Evolutionary conservation across 306 rosid genomes (phyloP), one percentile per base, ranked within the genome.

Genomic region (Gynostemma pentaphyllum): DNA sequence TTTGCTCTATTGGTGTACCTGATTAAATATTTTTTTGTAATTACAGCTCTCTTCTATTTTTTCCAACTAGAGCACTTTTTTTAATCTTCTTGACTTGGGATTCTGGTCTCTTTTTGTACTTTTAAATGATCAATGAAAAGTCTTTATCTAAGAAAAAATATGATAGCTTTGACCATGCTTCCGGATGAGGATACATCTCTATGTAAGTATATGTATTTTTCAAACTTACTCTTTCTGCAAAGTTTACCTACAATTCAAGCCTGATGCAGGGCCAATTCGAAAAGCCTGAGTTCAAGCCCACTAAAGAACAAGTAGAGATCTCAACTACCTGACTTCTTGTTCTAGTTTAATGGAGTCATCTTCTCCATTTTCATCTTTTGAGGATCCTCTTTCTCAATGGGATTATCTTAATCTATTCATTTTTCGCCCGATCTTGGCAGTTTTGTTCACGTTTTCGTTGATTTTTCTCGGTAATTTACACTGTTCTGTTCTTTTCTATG

Each of bases 341-440:
- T 46, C 34, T 60, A 19, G 40, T 60, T 32, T 3, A 7, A 80
- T 63, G 74, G 82, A 71, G 73, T 81, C 76, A 47, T 64, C 67
- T 8, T 68, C 32, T 2, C 27, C 61, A 28, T 74, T 72, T 16
- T 40, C 72, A 11, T 71, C 69, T 10, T 50, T 53, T 18, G 37
- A 65, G 14, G 6, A 52, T 66, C 37, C 66, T 29, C 57, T 73
- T 18, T 81, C 78, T 40, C 37, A 5, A n/a, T 83, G 73, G 87
- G 87, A 83, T 42, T 76, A 65, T 44, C 65, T 73, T n/a, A 47
- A 40, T 19, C 53, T 85, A 14, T 21, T 83, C 62, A 44, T 87
- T 48, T 45, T 90, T 0, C 89, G 91, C 36, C 97, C 95, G 12
- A 30, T 81, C 55, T 51, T 82, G 24, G 95, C 96, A 13, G 29